Conservation (phyloP, 176 grass and related monocot species). For the Leersia perrieri region DNA sequence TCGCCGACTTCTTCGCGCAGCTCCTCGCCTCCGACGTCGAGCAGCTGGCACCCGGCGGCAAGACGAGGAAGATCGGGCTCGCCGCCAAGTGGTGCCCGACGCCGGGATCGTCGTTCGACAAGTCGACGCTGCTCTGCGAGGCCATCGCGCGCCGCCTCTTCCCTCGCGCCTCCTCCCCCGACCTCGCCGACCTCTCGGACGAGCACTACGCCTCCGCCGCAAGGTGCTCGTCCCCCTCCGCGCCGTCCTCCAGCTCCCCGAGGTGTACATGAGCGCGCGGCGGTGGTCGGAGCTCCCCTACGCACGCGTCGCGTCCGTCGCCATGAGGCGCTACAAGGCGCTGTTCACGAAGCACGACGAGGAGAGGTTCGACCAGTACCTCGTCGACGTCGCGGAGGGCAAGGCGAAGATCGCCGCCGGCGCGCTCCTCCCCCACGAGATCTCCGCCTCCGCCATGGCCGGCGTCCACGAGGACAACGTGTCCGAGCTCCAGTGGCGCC, state of each 20-base stretch:
- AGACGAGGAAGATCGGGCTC: constrained; percentile 34
- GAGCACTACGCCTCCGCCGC: constrained; percentile 51
- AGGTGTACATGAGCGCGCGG: constrained; percentile 59
- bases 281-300: constrained; percentile 52
- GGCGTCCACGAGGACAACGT: constrained; percentile 30
- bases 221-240: constrained; percentile 46
- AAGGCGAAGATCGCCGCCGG: constrained; percentile 71
- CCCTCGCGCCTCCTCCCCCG: constrained; percentile 32
- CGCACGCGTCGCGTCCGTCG: constrained; percentile 47
- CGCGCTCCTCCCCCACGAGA: constrained; percentile 70
- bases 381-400: constrained; percentile 52
- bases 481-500: constrained; percentile 66
- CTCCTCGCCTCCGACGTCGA: constrained; percentile 48
- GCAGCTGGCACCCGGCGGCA: constrained; percentile 4
- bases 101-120: constrained; percentile 45
- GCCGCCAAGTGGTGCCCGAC: constrained; percentile 73
- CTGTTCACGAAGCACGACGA: constrained; percentile 60
- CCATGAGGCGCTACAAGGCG: constrained; percentile 54
- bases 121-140: background rate
- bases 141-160: constrained; percentile 42
- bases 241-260: constrained; percentile 40
- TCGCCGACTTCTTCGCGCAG: constrained; percentile 44
- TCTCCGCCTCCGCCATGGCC: constrained; percentile 4
- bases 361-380: constrained; percentile 46
- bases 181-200: constrained; percentile 34